Evolutionary conservation across 1,284 basidiomycete genomes (phyloP), one percentile per base, ranked within the genome.

Genomic region (Anthracocystis panici-leucophaei): DNA sequence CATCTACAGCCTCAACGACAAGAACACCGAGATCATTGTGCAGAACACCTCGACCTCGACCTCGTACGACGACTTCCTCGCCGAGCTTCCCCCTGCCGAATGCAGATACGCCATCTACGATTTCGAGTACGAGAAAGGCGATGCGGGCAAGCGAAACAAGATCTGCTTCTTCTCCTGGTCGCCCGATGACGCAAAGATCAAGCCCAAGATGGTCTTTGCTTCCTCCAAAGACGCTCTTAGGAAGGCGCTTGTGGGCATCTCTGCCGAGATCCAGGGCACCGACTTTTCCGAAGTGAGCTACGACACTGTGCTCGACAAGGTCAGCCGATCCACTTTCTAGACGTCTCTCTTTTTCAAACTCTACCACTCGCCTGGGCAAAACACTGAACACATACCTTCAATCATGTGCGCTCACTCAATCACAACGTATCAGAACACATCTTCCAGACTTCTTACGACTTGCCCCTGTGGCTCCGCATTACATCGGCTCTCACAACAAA

Each of bases 31-130:
- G 86, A 85, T 85, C 60, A 66, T 84, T n/a, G 82, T 85, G 6
- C 52, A 64, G n/a, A 82, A 83, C 69, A 77, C 69, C 29, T 82
- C 77, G 40, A 71, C 73, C 42, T 79, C 78, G 44, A 75, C 86
- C 66, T 84, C 90, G 65, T 98, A 94, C 86, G 92, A 95, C 3
- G 88, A 89, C 1, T 98, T 99, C 86, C 58, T 95, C 64, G 84
- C 60, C 0, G 90, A 92, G 81, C 88, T 99, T 51, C 94, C 95
- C 1, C 89, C 91, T 84, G 78, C 81, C 21, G 90, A 93, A 82
- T 94, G 92, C 85, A 88, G 92, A 86, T 99, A 92, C 90, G 95
- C 92, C 33, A 90, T 98, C 50, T 97, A 95, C 86, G 95, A 98
- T 87, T 92, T 96, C 74, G 91, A 93, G 84, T 98, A 89, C 84